Evolutionary conservation across 768 basidiomycete species (phyloP).

Genomic region (Tulasnella sp.): DNA sequence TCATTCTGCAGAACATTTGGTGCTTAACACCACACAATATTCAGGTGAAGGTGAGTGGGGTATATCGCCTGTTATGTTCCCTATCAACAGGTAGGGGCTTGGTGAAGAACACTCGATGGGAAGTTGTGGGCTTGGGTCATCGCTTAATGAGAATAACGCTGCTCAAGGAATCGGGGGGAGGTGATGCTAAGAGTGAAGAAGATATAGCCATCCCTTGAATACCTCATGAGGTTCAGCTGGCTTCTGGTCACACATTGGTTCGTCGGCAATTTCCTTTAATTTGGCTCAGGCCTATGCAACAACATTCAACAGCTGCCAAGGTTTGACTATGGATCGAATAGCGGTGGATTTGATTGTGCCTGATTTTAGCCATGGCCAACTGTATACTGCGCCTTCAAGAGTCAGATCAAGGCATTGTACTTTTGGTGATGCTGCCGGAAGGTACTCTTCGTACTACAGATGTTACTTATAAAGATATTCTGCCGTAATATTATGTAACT

Average conservation of each 20-base stretch:
- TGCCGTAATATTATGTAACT: too few relatives aligned
- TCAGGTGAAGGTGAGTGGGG: too few relatives aligned
- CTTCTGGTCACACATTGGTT: slow-evolving; percentile 5
- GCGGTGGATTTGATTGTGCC: not conserved
- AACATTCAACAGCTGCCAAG: slow-evolving; percentile 18
- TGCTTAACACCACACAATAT: too few relatives aligned
- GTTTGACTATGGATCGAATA: slow-evolving; percentile 13
- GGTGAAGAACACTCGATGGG: slow-evolving; percentile 9
- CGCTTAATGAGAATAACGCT: not conserved
- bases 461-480: too few relatives aligned
- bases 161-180: not conserved
- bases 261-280: slow-evolving; percentile 15
- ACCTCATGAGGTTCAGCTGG: slow-evolving; percentile 1
- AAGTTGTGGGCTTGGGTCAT: slow-evolving; percentile 1
- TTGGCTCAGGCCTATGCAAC: slow-evolving; percentile 11
- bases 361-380: slow-evolving; percentile 15
- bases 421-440: too few relatives aligned
- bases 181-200: not conserved
- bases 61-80: slow-evolving; percentile 5
- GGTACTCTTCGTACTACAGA: too few relatives aligned
- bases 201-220: not conserved
- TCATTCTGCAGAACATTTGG: too few relatives aligned
- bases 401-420: too few relatives aligned
- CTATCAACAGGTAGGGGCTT: slow-evolving; percentile 6
- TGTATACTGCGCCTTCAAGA: slow-evolving; percentile 10